phyloP scores from a whole-genome alignment of 768 basidiomycete genomes.

The Lentinula edodes region DNA sequence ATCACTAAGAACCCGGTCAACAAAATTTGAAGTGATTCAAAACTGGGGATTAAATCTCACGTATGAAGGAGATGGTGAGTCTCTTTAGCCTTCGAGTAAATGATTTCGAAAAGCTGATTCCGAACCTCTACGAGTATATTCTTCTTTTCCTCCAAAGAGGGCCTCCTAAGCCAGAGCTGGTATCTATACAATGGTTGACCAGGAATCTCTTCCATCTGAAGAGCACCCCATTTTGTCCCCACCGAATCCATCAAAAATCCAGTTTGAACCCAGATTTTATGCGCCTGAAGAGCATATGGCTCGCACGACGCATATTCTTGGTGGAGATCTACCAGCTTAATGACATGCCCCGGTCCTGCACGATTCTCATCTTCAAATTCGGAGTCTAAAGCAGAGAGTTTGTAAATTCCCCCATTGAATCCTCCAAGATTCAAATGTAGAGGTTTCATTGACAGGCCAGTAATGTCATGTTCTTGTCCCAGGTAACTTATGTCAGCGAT shows the following conservation, averaged over 20 bases:
- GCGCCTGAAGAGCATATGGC: neutral
- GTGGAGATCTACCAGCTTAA: neutral
- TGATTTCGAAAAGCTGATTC: neutral
- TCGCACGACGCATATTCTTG: neutral
- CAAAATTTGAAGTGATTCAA: neutral
- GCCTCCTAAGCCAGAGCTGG: neutral
- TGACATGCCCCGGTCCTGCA: neutral
- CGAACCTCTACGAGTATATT: neutral
- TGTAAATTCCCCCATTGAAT: neutral
- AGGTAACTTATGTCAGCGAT: neutral
- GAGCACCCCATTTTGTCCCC: neutral
- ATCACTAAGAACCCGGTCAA: neutral
- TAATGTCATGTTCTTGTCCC: neutral
- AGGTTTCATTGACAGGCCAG: neutral
- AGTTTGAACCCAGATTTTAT: neutral
- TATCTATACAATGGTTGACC: neutral
- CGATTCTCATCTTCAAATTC: neutral
- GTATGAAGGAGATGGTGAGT: neutral
- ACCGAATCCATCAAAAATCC: neutral
- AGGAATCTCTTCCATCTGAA: neutral
- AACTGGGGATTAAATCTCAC: neutral
- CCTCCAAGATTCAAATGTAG: neutral
- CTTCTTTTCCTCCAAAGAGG: neutral
- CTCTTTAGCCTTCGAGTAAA: neutral
- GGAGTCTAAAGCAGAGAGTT: neutral